These are phyloP conservation scores for Leccinum arenicola DNA, from an alignment of 768 basidiomycete species.

Conservation along the genomic window DNA sequence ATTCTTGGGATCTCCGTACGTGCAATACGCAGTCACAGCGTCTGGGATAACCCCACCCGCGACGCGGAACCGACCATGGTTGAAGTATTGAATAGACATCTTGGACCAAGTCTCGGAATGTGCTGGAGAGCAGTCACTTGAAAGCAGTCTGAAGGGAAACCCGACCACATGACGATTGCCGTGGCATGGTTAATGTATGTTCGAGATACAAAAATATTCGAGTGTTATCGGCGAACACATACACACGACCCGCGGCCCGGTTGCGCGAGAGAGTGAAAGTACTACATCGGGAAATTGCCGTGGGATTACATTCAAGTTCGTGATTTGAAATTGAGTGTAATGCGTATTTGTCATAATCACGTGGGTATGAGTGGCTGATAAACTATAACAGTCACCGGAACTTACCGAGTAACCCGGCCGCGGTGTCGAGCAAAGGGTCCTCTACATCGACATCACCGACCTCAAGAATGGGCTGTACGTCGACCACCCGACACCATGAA, in stretches of 20 bases:
- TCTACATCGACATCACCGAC: slow-evolving; percentile 48
- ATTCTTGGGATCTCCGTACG: slow-evolving; percentile 50
- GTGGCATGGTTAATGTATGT: neutral
- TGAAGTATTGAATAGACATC: slow-evolving; percentile 43
- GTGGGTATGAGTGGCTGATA: slow-evolving; percentile 31
- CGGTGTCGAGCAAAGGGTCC: slow-evolving; percentile 7
- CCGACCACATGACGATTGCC: neutral
- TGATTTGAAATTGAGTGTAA: neutral
- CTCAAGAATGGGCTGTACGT: slow-evolving; percentile 85
- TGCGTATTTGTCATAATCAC: neutral
- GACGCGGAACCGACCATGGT: slow-evolving; percentile 53
- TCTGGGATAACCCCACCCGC: slow-evolving; percentile 53
- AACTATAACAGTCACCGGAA: slow-evolving; percentile 42
- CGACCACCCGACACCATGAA: slow-evolving; percentile 15
- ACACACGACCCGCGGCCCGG: slow-evolving; percentile 4
- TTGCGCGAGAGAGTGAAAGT: neutral
- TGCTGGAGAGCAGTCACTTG: neutral
- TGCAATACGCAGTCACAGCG: slow-evolving; percentile 58
- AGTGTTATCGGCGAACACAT: neutral
- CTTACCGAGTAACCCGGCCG: slow-evolving; percentile 25
- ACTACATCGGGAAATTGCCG: too few relatives aligned
- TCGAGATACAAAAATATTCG: slow-evolving; percentile 1
- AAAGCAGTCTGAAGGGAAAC: neutral
- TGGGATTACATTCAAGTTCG: too few relatives aligned
- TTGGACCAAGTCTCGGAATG: neutral